Evolutionary conservation across 805 yeast genomes (phyloP).

Genomic region (Teunomyces barrocoloradensis): DNA sequence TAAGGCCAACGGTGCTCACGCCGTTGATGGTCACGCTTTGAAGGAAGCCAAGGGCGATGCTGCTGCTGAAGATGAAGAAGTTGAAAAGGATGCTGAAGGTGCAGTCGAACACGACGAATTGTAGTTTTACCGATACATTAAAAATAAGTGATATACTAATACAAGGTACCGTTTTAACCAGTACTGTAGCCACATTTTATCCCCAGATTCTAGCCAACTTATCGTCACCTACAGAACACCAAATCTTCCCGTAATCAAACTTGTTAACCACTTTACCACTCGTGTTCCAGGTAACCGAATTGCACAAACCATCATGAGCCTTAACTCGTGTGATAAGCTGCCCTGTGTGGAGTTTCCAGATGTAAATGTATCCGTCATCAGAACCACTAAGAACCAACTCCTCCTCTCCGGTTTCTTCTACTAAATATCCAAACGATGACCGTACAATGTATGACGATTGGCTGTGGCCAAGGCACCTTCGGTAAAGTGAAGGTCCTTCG

Average conservation of each 20-base stretch:
- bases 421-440: slow-evolving; percentile 70
- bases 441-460: slow-evolving; percentile 71
- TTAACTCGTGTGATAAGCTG: slow-evolving; percentile 57
- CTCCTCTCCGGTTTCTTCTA: slow-evolving; percentile 41
- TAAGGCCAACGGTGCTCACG: slow-evolving; percentile 61
- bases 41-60: slow-evolving; percentile 22
- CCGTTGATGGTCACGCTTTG: slow-evolving; percentile 50
- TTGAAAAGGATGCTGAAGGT: slow-evolving; percentile 23
- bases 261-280: slow-evolving; percentile 13
- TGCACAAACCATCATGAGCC: slow-evolving; percentile 67
- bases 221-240: slow-evolving; percentile 90
- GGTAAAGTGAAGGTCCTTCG: slow-evolving; percentile 35
- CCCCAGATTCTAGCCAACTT: slow-evolving; percentile 68
- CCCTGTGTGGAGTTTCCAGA: slow-evolving; percentile 77
- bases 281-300: slow-evolving; percentile 73
- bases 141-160: background rate
- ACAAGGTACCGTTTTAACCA: background rate
- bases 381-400: slow-evolving; percentile 76
- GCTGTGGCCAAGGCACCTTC: slow-evolving; percentile 68
- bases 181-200: background rate
- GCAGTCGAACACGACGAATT: slow-evolving; percentile 38
- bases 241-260: slow-evolving; percentile 45
- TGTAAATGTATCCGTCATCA: slow-evolving; percentile 72
- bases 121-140: slow-evolving; percentile 16
- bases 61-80: slow-evolving; percentile 27